Evolutionary conservation across 345 rosid species (phyloP).

Genomic region (Hibiscus trionum): DNA sequence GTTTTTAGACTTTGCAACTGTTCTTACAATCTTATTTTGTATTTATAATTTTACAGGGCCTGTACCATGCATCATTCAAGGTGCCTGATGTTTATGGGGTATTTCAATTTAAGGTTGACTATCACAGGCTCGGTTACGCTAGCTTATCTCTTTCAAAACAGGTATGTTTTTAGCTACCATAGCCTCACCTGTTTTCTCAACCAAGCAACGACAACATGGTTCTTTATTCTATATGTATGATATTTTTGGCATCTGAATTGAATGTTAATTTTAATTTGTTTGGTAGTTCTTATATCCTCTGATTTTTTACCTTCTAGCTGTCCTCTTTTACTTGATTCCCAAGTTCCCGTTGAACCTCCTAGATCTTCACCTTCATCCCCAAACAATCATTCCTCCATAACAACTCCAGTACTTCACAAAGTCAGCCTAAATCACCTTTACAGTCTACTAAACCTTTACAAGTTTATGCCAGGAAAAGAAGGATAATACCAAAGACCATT

Average conservation of each 20-base stretch:
- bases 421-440: too few relatives aligned
- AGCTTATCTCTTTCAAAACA: conserved; percentile 61
- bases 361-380: too few relatives aligned
- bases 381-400: too few relatives aligned
- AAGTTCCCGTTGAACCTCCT: too few relatives aligned
- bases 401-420: too few relatives aligned
- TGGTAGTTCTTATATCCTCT: too few relatives aligned
- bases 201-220: not conserved
- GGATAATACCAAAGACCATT: too few relatives aligned
- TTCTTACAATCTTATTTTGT: not conserved
- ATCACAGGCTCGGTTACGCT: conserved; percentile 61
- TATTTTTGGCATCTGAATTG: not conserved
- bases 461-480: too few relatives aligned
- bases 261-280: too few relatives aligned
- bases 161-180: conserved; percentile 22
- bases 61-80: conserved; percentile 53
- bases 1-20: not conserved
- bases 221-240: not conserved
- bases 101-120: conserved; percentile 72
- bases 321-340: too few relatives aligned
- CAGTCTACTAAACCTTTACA: too few relatives aligned
- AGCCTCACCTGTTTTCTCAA: not conserved
- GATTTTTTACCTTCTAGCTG: too few relatives aligned
- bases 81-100: conserved; percentile 77
- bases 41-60: conserved; percentile 37